phyloP scores from a whole-genome alignment of 2,329 filamentous ascomycete genomes.

The Aureobasidium sp. region DNA sequence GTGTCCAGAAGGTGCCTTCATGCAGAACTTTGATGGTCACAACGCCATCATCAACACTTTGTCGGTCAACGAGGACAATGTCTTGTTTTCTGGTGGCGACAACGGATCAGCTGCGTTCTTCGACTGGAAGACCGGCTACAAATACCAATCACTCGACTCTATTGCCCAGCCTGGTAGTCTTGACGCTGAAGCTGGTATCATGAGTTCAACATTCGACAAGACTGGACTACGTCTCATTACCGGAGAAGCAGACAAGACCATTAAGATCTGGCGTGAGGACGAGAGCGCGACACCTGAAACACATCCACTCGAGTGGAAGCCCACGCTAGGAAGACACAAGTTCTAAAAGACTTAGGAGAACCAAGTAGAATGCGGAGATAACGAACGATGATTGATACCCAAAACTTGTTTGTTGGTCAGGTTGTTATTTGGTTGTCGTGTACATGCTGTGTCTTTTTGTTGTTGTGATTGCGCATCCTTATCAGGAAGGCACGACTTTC shows the following conservation, averaged over 20 bases:
- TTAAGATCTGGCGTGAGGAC: slow-evolving; percentile 92
- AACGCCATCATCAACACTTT: slow-evolving; percentile 95
- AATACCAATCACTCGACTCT: slow-evolving; percentile 83
- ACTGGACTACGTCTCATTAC: slow-evolving; percentile 56
- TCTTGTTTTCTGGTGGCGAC: slow-evolving; percentile 88
- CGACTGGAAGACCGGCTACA: slow-evolving; percentile 96
- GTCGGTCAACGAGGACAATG: slow-evolving; percentile 87
- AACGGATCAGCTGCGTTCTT: slow-evolving; percentile 97
- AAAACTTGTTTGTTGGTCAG: background rate
- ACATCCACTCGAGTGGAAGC: slow-evolving; percentile 89
- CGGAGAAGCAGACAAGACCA: slow-evolving; percentile 95
- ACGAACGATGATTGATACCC: slow-evolving; percentile 13
- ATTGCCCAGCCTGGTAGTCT: slow-evolving; percentile 89
- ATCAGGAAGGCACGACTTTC: background rate
- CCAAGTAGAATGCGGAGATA: slow-evolving; percentile 10
- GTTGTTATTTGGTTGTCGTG: background rate
- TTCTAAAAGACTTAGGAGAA: slow-evolving; percentile 30
- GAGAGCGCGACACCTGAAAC: slow-evolving; percentile 83
- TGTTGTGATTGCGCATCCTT: background rate
- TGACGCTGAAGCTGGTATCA: slow-evolving; percentile 89
- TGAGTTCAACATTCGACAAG: slow-evolving; percentile 86
- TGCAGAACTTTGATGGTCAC: slow-evolving; percentile 98
- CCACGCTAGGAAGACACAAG: slow-evolving; percentile 67
- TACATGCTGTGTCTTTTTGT: background rate
- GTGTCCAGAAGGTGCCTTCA: slow-evolving; percentile 93